Evolutionary conservation across 1,284 basidiomycete genomes (phyloP), one percentile per base, ranked within the genome.

Genomic region (Pisolithus thermaeus): DNA sequence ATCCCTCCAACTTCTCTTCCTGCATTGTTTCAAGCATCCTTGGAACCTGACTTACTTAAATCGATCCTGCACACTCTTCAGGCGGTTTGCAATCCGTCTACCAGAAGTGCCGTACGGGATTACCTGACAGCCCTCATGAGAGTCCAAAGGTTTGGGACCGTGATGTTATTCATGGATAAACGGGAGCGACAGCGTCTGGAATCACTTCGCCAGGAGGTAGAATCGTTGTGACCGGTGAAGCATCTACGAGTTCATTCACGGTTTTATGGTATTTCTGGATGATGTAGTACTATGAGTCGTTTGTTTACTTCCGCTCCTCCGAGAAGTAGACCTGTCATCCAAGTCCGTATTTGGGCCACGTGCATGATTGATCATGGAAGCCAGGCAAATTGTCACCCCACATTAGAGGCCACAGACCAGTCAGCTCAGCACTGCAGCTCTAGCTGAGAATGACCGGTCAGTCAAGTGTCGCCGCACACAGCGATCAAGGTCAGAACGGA

Each of bases 81-180:
- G 14, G 59, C 61, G 0, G 63, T 75, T 0, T 61, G 81, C 44
- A 56, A 60, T 51, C 47, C 22, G 23, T 56, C 56, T 28, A 59
- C 54, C 28, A 58, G 55, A 54, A n/a, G 68, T 75, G 16, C 65
- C 50, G 53, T 65, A 5, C 50, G 64, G 38, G 69, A 70, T 30
- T 85, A 84, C 57, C 67, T 89, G 65, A 62, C 71, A 7, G 71
- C 69, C 7, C 70, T 89, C 14, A 59, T 73, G 7, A 66, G 64
- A 4, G 79, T 87, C 3, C 74, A 77, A 30, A 75, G 87, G 28
- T 87, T 89, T 58, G 68, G 68, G 38, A 85, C 81, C 0, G 72
- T 88, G 1, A 66, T 79, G 42, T 54, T 87, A 54, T 84, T 90
- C 64, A 70, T 90, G 64, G 80, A 75, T 49, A 63, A 59, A 37